A percentile compares a stretch with the other conserved stretches of the same genome.
Evolutionary conservation across 1,284 basidiomycete genomes (phyloP).

Genomic region (Fomitopsis pinicola): DNA sequence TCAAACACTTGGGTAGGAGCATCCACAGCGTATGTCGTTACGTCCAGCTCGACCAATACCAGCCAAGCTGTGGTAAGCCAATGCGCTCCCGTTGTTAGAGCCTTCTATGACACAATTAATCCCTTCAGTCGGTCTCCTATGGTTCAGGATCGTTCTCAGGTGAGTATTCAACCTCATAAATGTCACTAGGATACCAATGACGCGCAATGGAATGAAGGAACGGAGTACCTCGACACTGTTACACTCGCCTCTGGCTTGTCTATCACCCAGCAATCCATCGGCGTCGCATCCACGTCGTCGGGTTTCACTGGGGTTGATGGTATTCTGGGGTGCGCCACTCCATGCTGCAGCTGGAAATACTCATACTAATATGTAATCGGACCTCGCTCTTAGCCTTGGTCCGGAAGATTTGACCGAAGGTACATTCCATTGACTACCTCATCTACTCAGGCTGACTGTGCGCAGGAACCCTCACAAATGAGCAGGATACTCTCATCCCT

Average conservation of each 20-base stretch:
- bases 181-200: neutral
- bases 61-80: slow-evolving; percentile 15
- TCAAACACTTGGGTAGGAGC: slow-evolving; percentile 69
- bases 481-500: slow-evolving; percentile 24
- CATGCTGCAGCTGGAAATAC: neutral
- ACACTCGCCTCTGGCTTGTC: slow-evolving; percentile 13
- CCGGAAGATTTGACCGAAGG: neutral
- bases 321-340: slow-evolving; percentile 38
- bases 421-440: neutral
- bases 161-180: neutral
- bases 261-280: slow-evolving; percentile 42
- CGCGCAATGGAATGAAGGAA: neutral
- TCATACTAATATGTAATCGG: no score
- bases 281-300: slow-evolving; percentile 33
- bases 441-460: neutral
- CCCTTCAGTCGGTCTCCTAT: slow-evolving; percentile 36
- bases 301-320: slow-evolving; percentile 46
- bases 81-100: neutral
- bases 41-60: slow-evolving; percentile 37
- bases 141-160: slow-evolving; percentile 49
- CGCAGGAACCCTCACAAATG: neutral
- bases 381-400: neutral
- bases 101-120: neutral
- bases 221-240: slow-evolving; percentile 22
- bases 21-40: slow-evolving; percentile 34